Evolutionary conservation across 2,329 filamentous ascomycete genomes (phyloP).

Genomic region (Ascomycota sp.): DNA sequence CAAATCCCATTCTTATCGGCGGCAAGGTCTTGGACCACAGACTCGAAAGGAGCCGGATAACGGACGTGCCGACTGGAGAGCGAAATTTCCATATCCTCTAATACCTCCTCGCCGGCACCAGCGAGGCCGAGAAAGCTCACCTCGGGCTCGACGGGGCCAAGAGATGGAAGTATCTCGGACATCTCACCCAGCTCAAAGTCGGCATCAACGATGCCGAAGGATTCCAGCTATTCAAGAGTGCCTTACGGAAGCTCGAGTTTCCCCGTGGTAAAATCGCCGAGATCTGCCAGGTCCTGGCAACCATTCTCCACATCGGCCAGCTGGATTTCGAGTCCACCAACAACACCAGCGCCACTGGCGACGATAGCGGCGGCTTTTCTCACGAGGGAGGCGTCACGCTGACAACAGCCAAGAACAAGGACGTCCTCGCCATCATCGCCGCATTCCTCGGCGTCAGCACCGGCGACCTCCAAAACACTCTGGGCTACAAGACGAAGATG

Average conservation of each 20-base stretch:
- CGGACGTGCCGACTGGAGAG: constrained; percentile 82
- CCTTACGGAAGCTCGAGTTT: constrained; percentile 81
- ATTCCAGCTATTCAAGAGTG: constrained; percentile 94
- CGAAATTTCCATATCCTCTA: constrained; percentile 92
- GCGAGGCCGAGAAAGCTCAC: constrained; percentile 71
- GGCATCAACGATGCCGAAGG: constrained; percentile 90
- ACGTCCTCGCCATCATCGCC: constrained; percentile 62
- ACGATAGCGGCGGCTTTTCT: constrained; percentile 90
- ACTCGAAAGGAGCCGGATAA: constrained; percentile 74
- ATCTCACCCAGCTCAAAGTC: constrained; percentile 89
- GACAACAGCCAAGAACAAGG: constrained; percentile 83
- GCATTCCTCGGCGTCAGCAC: constrained; percentile 81
- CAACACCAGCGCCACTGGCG: constrained; percentile 53
- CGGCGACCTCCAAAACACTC: constrained; percentile 60
- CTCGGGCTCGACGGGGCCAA: constrained; percentile 43
- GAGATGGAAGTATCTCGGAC: constrained; percentile 87
- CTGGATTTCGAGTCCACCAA: constrained; percentile 74
- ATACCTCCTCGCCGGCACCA: constrained; percentile 84
- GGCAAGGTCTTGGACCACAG: constrained; percentile 87
- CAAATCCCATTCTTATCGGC: constrained; percentile 72
- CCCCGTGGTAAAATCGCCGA: constrained; percentile 83
- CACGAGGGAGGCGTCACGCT: constrained; percentile 75
- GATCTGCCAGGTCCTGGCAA: constrained; percentile 82
- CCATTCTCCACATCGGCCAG: constrained; percentile 91
- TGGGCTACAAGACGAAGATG: constrained; percentile 93